Evolutionary conservation across 2,329 filamentous ascomycete species (phyloP).

Genomic region (Rosellinia necatrix): DNA sequence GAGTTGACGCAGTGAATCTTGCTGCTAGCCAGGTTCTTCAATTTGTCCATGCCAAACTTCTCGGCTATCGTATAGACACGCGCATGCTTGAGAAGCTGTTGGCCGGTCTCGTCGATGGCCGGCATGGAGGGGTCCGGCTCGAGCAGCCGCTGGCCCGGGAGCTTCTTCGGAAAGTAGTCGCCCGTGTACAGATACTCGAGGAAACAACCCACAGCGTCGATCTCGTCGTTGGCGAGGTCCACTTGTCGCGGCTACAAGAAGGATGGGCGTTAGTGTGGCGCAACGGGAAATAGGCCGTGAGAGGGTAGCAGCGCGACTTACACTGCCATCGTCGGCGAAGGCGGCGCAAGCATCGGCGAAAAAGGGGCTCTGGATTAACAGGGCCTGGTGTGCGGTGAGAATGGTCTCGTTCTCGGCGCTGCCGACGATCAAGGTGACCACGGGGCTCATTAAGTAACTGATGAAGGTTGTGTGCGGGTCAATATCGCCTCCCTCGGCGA

Average conservation of each 20-base stretch:
- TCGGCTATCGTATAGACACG: conserved; percentile 88
- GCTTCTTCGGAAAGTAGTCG: conserved; percentile 80
- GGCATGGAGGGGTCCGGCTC: conserved; percentile 71
- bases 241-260: conserved; percentile 64
- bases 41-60: conserved; percentile 68
- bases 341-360: conserved; percentile 67
- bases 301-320: conserved; percentile 45
- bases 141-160: conserved; percentile 66
- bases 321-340: conserved; percentile 65
- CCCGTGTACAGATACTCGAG: conserved; percentile 83
- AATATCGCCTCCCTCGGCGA: conserved; percentile 44
- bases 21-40: conserved; percentile 78
- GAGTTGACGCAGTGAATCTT: conserved; percentile 94
- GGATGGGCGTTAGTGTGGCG: conserved; percentile 6
- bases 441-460: conserved; percentile 69
- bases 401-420: conserved; percentile 62
- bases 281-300: neutral
- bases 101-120: conserved; percentile 73
- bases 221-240: conserved; percentile 67
- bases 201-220: conserved; percentile 77
- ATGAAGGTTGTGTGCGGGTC: conserved; percentile 52
- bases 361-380: conserved; percentile 75
- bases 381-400: conserved; percentile 78
- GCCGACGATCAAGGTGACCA: conserved; percentile 71
- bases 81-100: conserved; percentile 85